Evolutionary conservation across 2,329 filamentous ascomycete species (phyloP), one percentile per base, ranked within the genome.

Genomic region (Xylariaceae sp.): DNA sequence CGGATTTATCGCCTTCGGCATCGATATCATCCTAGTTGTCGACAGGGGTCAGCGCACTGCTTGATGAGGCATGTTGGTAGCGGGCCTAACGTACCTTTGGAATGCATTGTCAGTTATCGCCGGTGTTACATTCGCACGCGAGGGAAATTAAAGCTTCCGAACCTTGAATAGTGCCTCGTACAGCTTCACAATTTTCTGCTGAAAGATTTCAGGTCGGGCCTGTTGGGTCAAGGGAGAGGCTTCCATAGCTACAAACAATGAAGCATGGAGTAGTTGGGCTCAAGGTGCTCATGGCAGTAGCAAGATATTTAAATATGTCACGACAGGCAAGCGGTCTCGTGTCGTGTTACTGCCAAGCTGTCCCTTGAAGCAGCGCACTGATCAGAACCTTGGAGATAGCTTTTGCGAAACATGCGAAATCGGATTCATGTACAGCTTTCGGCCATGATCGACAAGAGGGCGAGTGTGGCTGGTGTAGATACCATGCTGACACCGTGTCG

Each of bases 221-320:
- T 97, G 92, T 75, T 95, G 92, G 52, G 92, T 96, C 70, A 99
- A 83, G 60, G 94, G 94, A 70, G 93, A 97, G 65, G 86, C 82
- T 78, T 96, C 91, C 91, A 95, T 95, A 40, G 47, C 60, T 51
- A 20, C 39, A 54, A 35, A 50, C 42, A 56, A 48, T 27, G 36
- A 40, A 51, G 13, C 26, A 33, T 32, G 27, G 30, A 30, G 32
- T n/a, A 48, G 57, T 53, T 57, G 60, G 50, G 44, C 52, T 33
- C 42, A 47, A 43, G 49, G 51, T 45, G 37, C 29, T 23, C 49
- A 59, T 54, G 37, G 50, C 57, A 57, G 29, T 33, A 32, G 23
- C 20, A 18, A 16, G 11, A 43, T 23, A n/a, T n/a, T n/a, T 15
- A n/a, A 21, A 18, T 23, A n/a, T 43, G 30, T 32, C 13, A 37